Evolutionary conservation across 192 early-diverging fungal species (phyloP), one percentile per base, ranked within the genome.

Genomic region (Physocladia obscura): DNA sequence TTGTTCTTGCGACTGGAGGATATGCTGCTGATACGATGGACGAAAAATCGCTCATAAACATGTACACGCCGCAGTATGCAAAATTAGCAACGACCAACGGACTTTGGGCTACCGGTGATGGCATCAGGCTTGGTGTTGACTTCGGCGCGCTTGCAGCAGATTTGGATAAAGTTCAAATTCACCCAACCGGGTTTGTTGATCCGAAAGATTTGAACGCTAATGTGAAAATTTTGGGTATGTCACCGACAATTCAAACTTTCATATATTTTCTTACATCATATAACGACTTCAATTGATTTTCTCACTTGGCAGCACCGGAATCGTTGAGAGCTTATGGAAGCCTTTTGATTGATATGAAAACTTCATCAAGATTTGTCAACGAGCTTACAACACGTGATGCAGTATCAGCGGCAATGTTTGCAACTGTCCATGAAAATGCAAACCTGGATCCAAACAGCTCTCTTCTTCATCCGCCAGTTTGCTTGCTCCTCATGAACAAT

Each of bases 171-270:
- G 90, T 93, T 49, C 93, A 94, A 76, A 87, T 94, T 38, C 91
- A 94, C 61, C 93, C 93, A n/a, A 94, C 93, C 27, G 93, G 92
- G 55, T 84, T 94, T 67, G 92, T 94, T 21, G 88, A 90, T 60
- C 86, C 89, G 31, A 80, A 79, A 19, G 89, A 93, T 35, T 87
- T 88, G 2, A 80, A 82, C 60, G 84, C 84, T 63, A 84, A 83
- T 59, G 88, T 90, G 67, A 93, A 93, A 81, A 90, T 94, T 73
- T 78, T 94, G 73, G 69, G 69, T 70, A 49, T 22, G 58, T 57
- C 31, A 48, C 58, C 26, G 19, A 22, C n/a, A n/a, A 21, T 64
- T 64, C 11, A 64, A 44, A 47, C 8, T n/a, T 50, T 13, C 11
- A 17, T 29, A 27, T 59, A n/a, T n/a, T n/a, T n/a, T n/a, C n/a